Percentiles rank a stretch among this genome's conserved stretches.
phyloP scores from a whole-genome alignment of 176 grass and related monocot species.

The Triticum dicoccoides region DNA sequence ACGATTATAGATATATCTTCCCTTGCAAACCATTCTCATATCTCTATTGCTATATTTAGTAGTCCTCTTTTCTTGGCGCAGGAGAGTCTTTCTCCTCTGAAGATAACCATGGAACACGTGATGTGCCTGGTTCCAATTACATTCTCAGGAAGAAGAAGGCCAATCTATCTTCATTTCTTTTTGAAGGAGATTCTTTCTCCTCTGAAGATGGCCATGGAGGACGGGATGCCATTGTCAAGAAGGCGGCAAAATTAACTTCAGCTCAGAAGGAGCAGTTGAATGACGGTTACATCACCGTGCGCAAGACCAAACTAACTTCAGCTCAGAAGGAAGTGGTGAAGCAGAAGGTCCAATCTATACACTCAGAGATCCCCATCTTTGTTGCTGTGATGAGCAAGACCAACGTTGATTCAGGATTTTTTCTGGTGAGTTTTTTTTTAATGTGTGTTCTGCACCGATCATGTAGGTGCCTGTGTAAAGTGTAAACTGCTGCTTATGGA shows the following conservation, averaged over 20 bases:
- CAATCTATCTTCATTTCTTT: background rate
- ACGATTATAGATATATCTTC: background rate
- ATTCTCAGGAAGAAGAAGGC: background rate
- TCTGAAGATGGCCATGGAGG: no score
- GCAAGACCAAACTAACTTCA: background rate
- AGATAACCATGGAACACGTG: background rate
- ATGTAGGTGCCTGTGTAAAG: background rate
- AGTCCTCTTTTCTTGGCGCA: background rate
- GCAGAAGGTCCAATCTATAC: background rate
- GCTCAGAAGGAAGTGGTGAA: background rate
- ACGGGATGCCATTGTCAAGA: no score
- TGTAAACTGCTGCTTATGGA: background rate
- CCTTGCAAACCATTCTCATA: background rate
- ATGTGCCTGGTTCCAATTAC: background rate
- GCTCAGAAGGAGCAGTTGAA: background rate
- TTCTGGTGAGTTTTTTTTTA: background rate
- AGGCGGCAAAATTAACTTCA: no score
- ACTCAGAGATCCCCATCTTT: background rate
- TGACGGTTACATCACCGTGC: background rate
- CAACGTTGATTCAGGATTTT: background rate
- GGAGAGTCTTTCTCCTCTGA: background rate
- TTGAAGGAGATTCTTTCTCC: no score
- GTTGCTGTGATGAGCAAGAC: background rate
- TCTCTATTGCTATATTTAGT: background rate
- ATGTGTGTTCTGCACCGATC: background rate